Base-by-base conservation (phyloP, 805 yeast genomes). In the Lachancea lanzarotensis region DNA sequence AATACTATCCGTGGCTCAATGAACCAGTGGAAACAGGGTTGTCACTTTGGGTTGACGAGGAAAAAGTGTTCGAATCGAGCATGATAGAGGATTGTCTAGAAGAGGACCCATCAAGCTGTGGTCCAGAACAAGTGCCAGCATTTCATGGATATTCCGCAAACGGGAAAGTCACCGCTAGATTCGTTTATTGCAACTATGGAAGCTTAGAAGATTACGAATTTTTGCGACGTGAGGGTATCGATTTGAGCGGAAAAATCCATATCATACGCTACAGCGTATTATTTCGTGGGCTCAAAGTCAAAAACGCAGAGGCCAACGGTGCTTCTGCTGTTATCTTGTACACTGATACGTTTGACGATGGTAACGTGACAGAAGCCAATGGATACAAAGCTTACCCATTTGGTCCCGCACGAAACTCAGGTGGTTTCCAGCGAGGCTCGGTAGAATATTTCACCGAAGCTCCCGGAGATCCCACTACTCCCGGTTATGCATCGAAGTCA, bases 381-480 rank as follows among this genome's bases (percentile, higher is more conserved):
- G 86, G 86, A 0, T 79, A 63, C 55, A 58, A 70, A 49, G 68
- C 74, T 42, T 82, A 75, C 53, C 89, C 90, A 0, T 47, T 70
- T 3, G 89, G 89, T 0, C 79, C 80, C 2, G 84, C 87, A 1
- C 71, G 87, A 53, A 80, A 77, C 50, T 78, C 79, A 31, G 66
- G 74, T 42, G 69, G 81, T 8, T 75, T 83, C 22, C 80, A 80
- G 54, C 70, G 85, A 56, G 83, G 80, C 2, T 73, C 84, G 8
- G 81, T 76, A 0, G 78, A 72, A 47, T 78, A 69, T 49, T 68
- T 79, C 45, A 73, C 79, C 2, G 76, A 75, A 27, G 70, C 71
- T 41, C 87, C 89, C 0, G 90, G 90, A 11, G 91, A 83, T 57
- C 90, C 90, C 30, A 79, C 89, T 0, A 81, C 89, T 2, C 86